Conservation (phyloP, 208 protist species). For the Wallacemonas sp. region DNA sequence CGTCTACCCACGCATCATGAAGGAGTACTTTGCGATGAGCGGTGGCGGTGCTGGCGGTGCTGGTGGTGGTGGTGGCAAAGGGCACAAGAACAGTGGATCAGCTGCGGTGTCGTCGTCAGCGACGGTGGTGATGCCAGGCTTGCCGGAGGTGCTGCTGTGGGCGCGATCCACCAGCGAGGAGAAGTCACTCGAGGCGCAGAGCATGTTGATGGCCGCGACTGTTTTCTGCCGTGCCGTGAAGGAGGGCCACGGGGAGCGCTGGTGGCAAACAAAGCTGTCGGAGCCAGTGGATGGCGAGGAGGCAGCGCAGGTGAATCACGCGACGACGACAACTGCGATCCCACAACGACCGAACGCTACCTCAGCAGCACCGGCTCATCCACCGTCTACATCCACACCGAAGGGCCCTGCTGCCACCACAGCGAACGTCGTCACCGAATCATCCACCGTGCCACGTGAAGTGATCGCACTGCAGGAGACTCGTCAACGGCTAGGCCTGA, state of each 20-base stretch:
- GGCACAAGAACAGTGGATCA: too few species aligned
- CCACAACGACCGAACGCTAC: too few species aligned
- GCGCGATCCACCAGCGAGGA: constrained; percentile 41
- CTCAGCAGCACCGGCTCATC: neutral
- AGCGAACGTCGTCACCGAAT: constrained; percentile 15
- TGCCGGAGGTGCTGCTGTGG: constrained; percentile 43
- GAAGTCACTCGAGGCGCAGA: constrained; percentile 51
- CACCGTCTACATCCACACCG: too few species aligned
- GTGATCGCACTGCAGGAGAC: constrained; percentile 29
- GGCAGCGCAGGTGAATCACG: too few species aligned
- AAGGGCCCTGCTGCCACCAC: neutral
- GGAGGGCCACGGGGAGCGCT: constrained; percentile 25
- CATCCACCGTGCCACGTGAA: constrained; percentile 33
- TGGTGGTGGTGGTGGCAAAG: neutral
- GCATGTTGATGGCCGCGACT: constrained; percentile 40
- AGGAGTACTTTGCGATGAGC: constrained; percentile 32
- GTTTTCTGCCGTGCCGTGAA: constrained; percentile 26
- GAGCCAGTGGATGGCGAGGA: too few species aligned
- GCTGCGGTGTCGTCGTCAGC: too few species aligned
- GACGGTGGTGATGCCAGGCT: constrained; percentile 28
- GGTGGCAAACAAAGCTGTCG: too few species aligned
- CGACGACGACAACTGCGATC: too few species aligned
- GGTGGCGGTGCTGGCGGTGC: too few species aligned
- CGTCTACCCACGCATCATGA: constrained; percentile 61
- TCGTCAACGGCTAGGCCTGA: constrained; percentile 24